phyloP scores from a whole-genome alignment of 257 asterid genomes.

The Sherardia arvensis region DNA sequence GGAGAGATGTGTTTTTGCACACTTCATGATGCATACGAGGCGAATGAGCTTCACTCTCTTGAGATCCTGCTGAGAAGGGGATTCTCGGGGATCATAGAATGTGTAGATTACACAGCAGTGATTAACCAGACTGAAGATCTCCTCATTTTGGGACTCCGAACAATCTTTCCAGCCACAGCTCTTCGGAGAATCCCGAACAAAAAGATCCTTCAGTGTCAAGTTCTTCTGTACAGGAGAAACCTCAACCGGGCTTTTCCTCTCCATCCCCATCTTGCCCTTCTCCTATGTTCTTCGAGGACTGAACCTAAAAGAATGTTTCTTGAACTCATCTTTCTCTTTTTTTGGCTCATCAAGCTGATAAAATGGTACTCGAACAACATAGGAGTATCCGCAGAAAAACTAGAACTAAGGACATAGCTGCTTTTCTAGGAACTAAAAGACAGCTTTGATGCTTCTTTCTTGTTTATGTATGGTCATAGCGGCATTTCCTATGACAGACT shows the following conservation, averaged over 20 bases:
- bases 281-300: neutral
- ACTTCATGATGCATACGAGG: conserved; percentile 36
- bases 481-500: neutral
- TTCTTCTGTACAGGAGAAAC: conserved; percentile 30
- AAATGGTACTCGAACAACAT: neutral
- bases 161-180: conserved; percentile 19
- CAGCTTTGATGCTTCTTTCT: conserved; percentile 6
- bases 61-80: conserved; percentile 45
- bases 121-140: conserved; percentile 34
- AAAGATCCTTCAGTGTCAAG: conserved; percentile 41
- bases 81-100: conserved; percentile 54
- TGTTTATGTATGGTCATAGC: neutral
- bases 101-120: conserved; percentile 45
- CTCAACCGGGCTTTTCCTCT: conserved; percentile 33
- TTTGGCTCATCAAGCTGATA: conserved; percentile 1
- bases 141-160: conserved; percentile 25
- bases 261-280: conserved; percentile 21
- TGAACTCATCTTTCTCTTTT: neutral
- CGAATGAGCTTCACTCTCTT: conserved; percentile 52
- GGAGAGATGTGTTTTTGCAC: conserved; percentile 23
- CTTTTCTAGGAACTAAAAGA: conserved; percentile 8
- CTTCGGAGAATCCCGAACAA: conserved; percentile 45
- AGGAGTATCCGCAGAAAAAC: conserved; percentile 16
- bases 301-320: neutral
- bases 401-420: conserved; percentile 11